phyloP scores from a whole-genome alignment of 2,329 filamentous ascomycete genomes.

The Rutstroemia sp. region DNA sequence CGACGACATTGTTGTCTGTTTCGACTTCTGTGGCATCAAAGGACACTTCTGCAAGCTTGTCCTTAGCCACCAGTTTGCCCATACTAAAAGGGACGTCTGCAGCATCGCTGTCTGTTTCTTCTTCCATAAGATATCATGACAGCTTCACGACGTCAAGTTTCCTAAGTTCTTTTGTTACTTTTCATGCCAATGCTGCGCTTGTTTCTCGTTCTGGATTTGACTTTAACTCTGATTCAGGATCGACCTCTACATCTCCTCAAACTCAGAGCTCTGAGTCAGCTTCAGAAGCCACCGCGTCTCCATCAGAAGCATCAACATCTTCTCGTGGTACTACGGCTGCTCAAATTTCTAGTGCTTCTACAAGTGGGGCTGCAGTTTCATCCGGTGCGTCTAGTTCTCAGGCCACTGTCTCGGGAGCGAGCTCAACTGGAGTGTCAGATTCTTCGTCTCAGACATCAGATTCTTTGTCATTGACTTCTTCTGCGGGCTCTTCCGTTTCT shows the following conservation, averaged over 20 bases:
- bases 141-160: background rate
- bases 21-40: background rate
- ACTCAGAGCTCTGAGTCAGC: slow-evolving; percentile 5
- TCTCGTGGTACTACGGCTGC: background rate
- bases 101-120: background rate
- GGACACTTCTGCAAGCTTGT: background rate
- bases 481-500: slow-evolving; percentile 11
- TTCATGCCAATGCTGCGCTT: slow-evolving; percentile 1
- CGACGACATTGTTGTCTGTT: background rate
- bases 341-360: slow-evolving; percentile 2
- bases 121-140: background rate
- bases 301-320: background rate
- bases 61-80: no score
- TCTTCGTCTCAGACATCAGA: slow-evolving; percentile 15
- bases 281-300: background rate
- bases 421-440: slow-evolving; percentile 11
- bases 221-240: slow-evolving; percentile 13
- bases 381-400: slow-evolving; percentile 4
- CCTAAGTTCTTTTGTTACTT: slow-evolving; percentile 1
- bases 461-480: slow-evolving; percentile 10
- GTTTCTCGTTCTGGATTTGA: slow-evolving; percentile 6
- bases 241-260: slow-evolving; percentile 1
- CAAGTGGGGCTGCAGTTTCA: slow-evolving; percentile 5
- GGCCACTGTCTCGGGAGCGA: slow-evolving; percentile 12
- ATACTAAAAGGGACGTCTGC: background rate